phyloP scores from a whole-genome alignment of 768 basidiomycete genomes.

The Suillus subluteus region DNA sequence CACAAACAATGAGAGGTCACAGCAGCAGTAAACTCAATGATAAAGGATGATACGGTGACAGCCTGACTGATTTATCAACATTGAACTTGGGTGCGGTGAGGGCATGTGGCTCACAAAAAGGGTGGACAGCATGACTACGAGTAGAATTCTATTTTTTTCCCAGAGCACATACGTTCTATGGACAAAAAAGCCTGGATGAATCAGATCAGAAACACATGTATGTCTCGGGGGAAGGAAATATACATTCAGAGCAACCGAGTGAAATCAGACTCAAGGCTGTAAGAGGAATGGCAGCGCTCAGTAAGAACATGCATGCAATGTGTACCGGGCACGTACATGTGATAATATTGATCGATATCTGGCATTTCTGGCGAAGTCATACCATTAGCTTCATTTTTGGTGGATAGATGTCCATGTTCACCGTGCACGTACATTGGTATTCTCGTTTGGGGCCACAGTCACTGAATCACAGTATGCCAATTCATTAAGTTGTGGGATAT shows the following conservation, averaged over 20 bases:
- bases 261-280: background rate
- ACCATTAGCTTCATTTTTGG: background rate
- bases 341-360: background rate
- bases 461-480: background rate
- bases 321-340: background rate
- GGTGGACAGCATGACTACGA: background rate
- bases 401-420: too few species aligned
- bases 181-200: background rate
- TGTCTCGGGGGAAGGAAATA: background rate
- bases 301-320: background rate
- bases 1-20: background rate
- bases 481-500: background rate
- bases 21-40: background rate
- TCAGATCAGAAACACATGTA: background rate
- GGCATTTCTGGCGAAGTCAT: background rate
- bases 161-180: background rate
- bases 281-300: background rate
- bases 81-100: background rate
- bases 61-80: background rate
- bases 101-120: background rate
- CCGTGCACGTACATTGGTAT: too few species aligned
- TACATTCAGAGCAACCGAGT: slow-evolving; percentile 1
- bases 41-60: background rate
- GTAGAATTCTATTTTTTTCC: background rate
- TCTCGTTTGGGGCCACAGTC: background rate